Percentiles rank a stretch among this genome's conserved stretches.
phyloP scores from a whole-genome alignment of 2,329 filamentous ascomycete species.

The Colletotrichum cordylinicola region DNA sequence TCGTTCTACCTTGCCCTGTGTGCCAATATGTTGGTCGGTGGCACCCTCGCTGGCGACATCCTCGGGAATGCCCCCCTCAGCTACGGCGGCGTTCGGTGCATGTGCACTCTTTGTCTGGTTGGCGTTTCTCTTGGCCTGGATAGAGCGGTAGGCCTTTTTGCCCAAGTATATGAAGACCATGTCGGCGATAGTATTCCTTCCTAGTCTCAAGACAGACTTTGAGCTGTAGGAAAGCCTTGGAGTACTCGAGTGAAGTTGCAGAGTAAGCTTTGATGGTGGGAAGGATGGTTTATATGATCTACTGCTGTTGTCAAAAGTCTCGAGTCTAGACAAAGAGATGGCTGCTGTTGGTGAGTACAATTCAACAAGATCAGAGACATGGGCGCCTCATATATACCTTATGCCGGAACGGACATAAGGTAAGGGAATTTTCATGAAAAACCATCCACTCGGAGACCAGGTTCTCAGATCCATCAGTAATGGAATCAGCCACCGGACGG shows the following conservation, averaged over 20 bases:
- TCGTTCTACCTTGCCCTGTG: not conserved
- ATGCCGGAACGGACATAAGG: not conserved
- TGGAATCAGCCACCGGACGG: not conserved
- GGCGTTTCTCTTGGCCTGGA: not conserved
- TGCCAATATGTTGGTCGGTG: not conserved
- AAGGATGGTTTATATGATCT: not conserved
- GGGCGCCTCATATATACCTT: not conserved
- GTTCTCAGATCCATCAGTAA: not conserved
- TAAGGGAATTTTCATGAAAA: not conserved
- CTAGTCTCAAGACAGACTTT: not conserved
- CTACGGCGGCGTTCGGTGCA: not conserved
- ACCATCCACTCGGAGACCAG: not conserved
- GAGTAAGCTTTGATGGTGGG: not conserved
- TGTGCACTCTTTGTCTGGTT: not conserved
- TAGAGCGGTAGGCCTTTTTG: constrained; percentile 4
- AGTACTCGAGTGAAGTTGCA: not conserved
- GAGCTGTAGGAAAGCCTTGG: not conserved
- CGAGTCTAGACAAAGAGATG: not conserved
- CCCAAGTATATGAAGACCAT: constrained; percentile 20
- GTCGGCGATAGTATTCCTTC: not conserved
- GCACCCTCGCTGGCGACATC: not conserved
- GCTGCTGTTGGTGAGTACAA: not conserved
- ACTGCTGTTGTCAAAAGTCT: not conserved
- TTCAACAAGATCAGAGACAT: not conserved
- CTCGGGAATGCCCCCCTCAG: not conserved